A percentile compares a stretch with the other conserved stretches of the same genome.
Conservation (phyloP, 805 yeast genomes). For the Cyberlindnera petersonii region DNA sequence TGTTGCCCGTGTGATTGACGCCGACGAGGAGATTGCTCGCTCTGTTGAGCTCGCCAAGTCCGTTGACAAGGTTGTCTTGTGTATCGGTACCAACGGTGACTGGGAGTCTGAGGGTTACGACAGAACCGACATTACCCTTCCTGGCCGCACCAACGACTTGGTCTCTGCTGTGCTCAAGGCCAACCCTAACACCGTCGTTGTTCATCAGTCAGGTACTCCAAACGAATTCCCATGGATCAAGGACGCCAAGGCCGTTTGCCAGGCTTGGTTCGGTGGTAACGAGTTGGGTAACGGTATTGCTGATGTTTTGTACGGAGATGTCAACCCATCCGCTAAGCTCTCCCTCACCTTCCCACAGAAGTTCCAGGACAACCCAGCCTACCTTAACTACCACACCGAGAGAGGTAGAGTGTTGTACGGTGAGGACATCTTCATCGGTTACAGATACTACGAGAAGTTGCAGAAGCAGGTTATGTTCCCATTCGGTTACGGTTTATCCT, state of each 20-base stretch:
- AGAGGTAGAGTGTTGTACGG: constrained; percentile 56
- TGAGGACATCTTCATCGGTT: constrained; percentile 63
- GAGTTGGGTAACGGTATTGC: constrained; percentile 59
- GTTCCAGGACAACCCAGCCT: constrained; percentile 55
- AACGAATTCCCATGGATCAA: constrained; percentile 52
- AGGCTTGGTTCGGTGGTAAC: constrained; percentile 58
- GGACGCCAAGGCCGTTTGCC: constrained; percentile 43
- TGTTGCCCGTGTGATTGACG: constrained; percentile 26
- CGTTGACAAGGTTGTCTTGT: constrained; percentile 50
- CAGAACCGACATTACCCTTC: constrained; percentile 47
- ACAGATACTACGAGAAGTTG: constrained; percentile 53
- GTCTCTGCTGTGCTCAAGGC: constrained; percentile 44
- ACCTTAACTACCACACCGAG: constrained; percentile 45
- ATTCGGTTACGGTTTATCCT: constrained; percentile 62
- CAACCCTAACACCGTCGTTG: constrained; percentile 49
- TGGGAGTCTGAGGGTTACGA: constrained; percentile 64
- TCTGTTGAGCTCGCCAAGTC: constrained; percentile 47
- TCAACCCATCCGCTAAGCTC: constrained; percentile 57
- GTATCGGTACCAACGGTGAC: constrained; percentile 49
- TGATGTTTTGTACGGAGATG: constrained; percentile 57
- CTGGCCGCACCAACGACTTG: constrained; percentile 45
- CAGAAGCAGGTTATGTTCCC: constrained; percentile 49
- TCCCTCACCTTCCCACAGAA: constrained; percentile 51
- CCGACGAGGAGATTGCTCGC: constrained; percentile 30
- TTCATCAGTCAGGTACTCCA: constrained; percentile 61